Conservation (phyloP, 2,329 filamentous ascomycete species). For the Cercospora sp. region DNA sequence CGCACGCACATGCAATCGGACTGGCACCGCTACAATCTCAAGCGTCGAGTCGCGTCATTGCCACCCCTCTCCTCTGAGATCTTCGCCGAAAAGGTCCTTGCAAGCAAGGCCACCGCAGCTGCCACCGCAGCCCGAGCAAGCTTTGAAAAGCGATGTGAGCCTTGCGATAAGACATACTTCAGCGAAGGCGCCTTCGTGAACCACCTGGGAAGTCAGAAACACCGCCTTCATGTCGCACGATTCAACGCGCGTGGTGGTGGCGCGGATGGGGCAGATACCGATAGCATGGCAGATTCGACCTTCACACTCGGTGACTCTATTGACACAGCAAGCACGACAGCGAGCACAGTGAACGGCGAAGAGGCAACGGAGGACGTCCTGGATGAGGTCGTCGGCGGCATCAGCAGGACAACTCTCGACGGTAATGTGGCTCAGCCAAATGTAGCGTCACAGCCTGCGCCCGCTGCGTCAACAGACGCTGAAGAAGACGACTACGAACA, state of each 20-base stretch:
- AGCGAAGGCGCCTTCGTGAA: conserved; percentile 96
- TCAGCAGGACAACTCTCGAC: conserved; percentile 64
- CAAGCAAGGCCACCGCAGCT: conserved; percentile 79
- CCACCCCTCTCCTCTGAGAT: conserved; percentile 88
- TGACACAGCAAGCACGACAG: conserved; percentile 49
- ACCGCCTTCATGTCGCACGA: conserved; percentile 67
- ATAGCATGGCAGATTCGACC: conserved; percentile 82
- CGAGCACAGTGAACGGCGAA: conserved; percentile 45
- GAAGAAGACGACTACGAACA: conserved; percentile 38
- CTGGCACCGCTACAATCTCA: conserved; percentile 84
- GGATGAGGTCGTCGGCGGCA: conserved; percentile 71
- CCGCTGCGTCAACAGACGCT: conserved; percentile 32
- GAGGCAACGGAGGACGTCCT: conserved; percentile 68
- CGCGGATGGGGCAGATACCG: conserved; percentile 59
- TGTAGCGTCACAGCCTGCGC: conserved; percentile 35
- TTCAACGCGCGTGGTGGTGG: conserved; percentile 44
- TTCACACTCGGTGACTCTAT: conserved; percentile 87
- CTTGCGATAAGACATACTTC: conserved; percentile 90
- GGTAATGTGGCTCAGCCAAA: conserved; percentile 40
- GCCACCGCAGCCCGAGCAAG: conserved; percentile 85
- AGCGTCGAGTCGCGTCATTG: conserved; percentile 85
- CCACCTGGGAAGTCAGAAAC: conserved; percentile 87
- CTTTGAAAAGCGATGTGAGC: conserved; percentile 78
- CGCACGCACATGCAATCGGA: conserved; percentile 96
- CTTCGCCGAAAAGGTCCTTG: conserved; percentile 93